Base-by-base conservation (phyloP, 2,329 filamentous ascomycete genomes). In the Tolypocladium paradoxum region DNA sequence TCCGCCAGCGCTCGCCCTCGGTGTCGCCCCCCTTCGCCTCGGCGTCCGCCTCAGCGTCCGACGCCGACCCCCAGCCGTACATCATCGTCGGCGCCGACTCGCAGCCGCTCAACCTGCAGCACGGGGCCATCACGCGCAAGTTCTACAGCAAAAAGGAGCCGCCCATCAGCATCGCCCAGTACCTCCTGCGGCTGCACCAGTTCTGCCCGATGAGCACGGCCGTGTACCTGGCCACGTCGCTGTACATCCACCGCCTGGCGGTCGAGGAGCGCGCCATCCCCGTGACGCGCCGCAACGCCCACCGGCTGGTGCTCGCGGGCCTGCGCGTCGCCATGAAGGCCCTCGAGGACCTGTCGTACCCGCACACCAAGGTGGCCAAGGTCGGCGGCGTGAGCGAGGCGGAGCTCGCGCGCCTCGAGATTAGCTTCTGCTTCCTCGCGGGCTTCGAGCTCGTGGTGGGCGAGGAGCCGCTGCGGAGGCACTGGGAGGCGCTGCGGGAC, bases 141-240 rank as follows among this genome's bases (percentile, higher is more conserved):
- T 99, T 99, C 71, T 95, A 93, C 73, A 92, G 87, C 58, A 96
- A 93, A 67, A 82, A 84, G 50, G 83, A 90, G 18, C 92, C 93
- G 22, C 85, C 87, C 12, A 92, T 97, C 59, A 79, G 83, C 36
- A 78, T 96, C 48, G 82, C 86, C 63, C 87, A 93, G 58, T 99
- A 97, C 65, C 79, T 97, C 27, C 76, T 84, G 62, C 87, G 92
- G 18, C 81, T 97, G 54, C 91, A 97, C 70, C 83, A 83, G 54
- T 96, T 87, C 72, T 97, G 92, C 64, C 91, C 93, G 4, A 90
- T 96, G 81, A 95, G 88, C 57, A 90, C 91, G 0, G 92, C 86
- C 27, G 92, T 97, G 11, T 96, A 96, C 70, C 83, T 99, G 29
- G 90, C 92, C 1, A 86, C 91, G 5, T 90, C 88, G 48, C 76